Evolutionary conservation across 768 basidiomycete species (phyloP).

Genomic region (Fistulinella prunicolor): DNA sequence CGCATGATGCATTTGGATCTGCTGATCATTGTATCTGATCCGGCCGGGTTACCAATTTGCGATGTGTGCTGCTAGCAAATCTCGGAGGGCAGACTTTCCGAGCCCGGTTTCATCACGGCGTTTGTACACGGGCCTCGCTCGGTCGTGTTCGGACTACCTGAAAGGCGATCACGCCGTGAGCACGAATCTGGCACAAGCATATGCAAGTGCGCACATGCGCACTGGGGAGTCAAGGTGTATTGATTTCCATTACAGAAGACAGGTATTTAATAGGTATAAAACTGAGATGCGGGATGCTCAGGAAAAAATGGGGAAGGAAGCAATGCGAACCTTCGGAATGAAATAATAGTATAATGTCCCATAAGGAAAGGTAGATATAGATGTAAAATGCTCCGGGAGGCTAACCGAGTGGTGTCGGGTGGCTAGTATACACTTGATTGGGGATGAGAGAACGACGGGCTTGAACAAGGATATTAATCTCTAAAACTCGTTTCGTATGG

Average conservation of each 20-base stretch:
- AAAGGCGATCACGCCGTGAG: no score
- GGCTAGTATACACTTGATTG: constrained; percentile 23
- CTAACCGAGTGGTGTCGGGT: constrained; percentile 8
- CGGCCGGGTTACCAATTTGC: constrained; percentile 45
- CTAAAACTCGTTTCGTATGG: no score
- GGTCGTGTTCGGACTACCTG: no score
- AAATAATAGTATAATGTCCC: neutral
- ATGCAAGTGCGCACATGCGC: no score
- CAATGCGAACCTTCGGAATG: neutral
- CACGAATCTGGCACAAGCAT: no score
- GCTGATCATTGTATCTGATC: constrained; percentile 50
- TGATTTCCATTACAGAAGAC: no score
- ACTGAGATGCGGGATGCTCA: neutral
- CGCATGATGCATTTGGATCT: constrained; percentile 51
- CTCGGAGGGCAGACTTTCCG: no score
- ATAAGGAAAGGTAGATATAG: neutral
- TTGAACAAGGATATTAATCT: no score
- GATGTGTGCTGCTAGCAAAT: no score
- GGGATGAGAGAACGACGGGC: constrained; percentile 5
- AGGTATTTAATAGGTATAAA: constrained; percentile 23
- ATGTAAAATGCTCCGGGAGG: constrained; percentile 11
- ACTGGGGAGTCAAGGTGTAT: no score
- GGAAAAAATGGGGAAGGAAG: neutral
- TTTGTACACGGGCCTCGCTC: no score
- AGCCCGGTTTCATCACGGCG: no score